Percentiles rank a stretch among this genome's conserved stretches.
Evolutionary conservation across 2,329 filamentous ascomycete species (phyloP).

Genomic region (Aspergillus puulaauensis): DNA sequence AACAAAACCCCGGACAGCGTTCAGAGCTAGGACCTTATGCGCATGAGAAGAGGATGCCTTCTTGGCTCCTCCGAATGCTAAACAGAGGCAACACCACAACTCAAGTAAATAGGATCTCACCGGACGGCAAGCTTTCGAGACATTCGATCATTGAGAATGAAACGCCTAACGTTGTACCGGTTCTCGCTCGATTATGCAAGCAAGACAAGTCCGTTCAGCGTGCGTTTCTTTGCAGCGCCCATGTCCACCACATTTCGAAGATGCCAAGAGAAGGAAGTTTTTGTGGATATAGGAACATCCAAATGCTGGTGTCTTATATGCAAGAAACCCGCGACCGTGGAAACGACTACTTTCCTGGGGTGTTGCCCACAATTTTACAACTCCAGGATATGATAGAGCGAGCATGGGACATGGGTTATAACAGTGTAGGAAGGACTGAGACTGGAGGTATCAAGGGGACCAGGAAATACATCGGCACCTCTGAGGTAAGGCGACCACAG

Average conservation of each 20-base stretch:
- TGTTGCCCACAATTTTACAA: conserved; percentile 72
- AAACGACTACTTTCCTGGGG: conserved; percentile 57
- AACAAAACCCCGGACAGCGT: conserved; percentile 38
- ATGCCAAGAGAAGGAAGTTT: conserved; percentile 82
- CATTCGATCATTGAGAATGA: conserved; percentile 49
- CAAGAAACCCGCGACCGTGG: conserved; percentile 59
- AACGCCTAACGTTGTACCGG: conserved; percentile 57
- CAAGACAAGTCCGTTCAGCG: conserved; percentile 64
- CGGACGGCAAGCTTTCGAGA: conserved; percentile 44
- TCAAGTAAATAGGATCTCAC: conserved; percentile 51
- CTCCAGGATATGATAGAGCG: conserved; percentile 84
- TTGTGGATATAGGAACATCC: conserved; percentile 93
- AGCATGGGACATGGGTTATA: conserved; percentile 86
- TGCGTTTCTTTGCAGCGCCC: conserved; percentile 77
- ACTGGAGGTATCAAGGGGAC: conserved; percentile 87
- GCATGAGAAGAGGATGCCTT: conserved; percentile 72
- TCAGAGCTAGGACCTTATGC: conserved; percentile 70
- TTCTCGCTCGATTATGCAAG: conserved; percentile 63
- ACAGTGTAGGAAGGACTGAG: conserved; percentile 69
- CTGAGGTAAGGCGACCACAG: conserved; percentile 61
- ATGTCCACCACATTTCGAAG: conserved; percentile 78
- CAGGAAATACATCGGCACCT: conserved; percentile 91
- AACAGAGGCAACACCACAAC: conserved; percentile 58
- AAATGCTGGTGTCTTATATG: conserved; percentile 83
- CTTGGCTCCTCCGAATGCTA: conserved; percentile 64